A percentile compares a stretch with the other conserved stretches of the same genome.
These are phyloP conservation scores for Infundibulicybe gibba DNA, from an alignment of 768 basidiomycete species.

Conservation along the genomic window DNA sequence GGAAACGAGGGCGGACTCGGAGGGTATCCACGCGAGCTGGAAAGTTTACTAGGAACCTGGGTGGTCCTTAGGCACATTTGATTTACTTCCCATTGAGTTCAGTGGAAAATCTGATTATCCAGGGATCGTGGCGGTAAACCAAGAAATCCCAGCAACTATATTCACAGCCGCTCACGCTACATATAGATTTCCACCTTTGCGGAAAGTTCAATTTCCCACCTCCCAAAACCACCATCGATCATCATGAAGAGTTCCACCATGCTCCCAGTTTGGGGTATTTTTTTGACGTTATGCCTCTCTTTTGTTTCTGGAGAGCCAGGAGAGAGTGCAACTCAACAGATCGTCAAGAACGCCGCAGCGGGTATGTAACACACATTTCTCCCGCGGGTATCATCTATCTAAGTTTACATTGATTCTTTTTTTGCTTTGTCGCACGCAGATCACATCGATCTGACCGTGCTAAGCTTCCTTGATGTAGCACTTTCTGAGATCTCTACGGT, in stretches of 20 bases:
- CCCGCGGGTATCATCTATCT: neutral
- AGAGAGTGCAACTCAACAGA: slow-evolving; percentile 15
- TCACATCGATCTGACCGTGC: slow-evolving; percentile 23
- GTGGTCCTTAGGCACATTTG: too few relatives aligned
- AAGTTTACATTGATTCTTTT: neutral
- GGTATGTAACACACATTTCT: slow-evolving; percentile 13
- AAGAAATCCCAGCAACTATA: too few relatives aligned
- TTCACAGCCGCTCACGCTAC: too few relatives aligned
- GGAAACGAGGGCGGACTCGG: too few relatives aligned
- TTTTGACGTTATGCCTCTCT: slow-evolving; percentile 9
- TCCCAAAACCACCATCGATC: neutral
- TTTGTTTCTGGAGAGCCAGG: slow-evolving; percentile 6
- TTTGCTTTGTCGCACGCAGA: slow-evolving; percentile 19
- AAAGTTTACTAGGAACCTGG: too few relatives aligned
- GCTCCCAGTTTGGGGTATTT: slow-evolving; percentile 11
- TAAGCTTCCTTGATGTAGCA: slow-evolving; percentile 17
- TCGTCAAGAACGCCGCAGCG: slow-evolving; percentile 22
- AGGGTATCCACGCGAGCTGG: too few relatives aligned
- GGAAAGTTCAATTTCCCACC: too few relatives aligned
- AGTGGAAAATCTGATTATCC: too few relatives aligned
- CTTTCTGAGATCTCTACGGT: slow-evolving; percentile 19
- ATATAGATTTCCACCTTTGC: too few relatives aligned
- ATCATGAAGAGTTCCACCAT: slow-evolving; percentile 28
- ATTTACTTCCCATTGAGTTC: too few relatives aligned
- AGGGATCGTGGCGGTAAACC: too few relatives aligned